Evolutionary conservation across 2,329 filamentous ascomycete species (phyloP).

Genomic region (Pseudohalonectria lignicola): DNA sequence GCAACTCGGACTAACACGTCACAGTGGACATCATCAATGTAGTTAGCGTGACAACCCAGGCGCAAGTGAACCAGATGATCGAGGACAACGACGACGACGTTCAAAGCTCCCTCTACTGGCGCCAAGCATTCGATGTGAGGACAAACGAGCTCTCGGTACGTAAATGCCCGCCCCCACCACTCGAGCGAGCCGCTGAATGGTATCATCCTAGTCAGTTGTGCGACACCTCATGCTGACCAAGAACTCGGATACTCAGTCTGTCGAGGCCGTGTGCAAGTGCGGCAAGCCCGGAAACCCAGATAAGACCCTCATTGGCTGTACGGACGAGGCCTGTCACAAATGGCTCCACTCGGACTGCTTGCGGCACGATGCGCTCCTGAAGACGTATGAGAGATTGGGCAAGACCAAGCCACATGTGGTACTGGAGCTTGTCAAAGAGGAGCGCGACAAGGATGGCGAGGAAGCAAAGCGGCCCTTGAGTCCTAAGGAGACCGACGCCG

Average conservation of each 20-base stretch:
- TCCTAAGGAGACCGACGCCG: slow-evolving; percentile 37
- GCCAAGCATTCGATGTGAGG: slow-evolving; percentile 49
- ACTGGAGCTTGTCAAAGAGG: slow-evolving; percentile 22
- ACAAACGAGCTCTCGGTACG: slow-evolving; percentile 48
- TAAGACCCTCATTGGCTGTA: slow-evolving; percentile 47
- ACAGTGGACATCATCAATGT: slow-evolving; percentile 66
- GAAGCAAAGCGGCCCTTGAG: slow-evolving; percentile 35
- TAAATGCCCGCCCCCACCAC: slow-evolving; percentile 1
- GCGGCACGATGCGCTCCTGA: slow-evolving; percentile 39
- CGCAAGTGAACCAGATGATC: slow-evolving; percentile 56
- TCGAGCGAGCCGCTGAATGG: too few species aligned
- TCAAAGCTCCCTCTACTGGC: slow-evolving; percentile 49
- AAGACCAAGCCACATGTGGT: slow-evolving; percentile 34
- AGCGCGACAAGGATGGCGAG: slow-evolving; percentile 28
- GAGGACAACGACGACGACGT: slow-evolving; percentile 57
- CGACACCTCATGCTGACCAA: too few species aligned
- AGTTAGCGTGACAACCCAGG: slow-evolving; percentile 51
- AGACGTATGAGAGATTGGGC: slow-evolving; percentile 38
- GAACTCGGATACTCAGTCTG: slow-evolving; percentile 33
- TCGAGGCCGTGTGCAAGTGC: slow-evolving; percentile 47
- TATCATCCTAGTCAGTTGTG: too few species aligned
- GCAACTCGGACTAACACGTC: slow-evolving; percentile 12
- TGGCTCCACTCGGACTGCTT: slow-evolving; percentile 58
- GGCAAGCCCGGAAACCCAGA: slow-evolving; percentile 51
- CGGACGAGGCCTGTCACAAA: slow-evolving; percentile 38